phyloP scores from a whole-genome alignment of 768 basidiomycete species.

The Pisolithus orientalis region DNA sequence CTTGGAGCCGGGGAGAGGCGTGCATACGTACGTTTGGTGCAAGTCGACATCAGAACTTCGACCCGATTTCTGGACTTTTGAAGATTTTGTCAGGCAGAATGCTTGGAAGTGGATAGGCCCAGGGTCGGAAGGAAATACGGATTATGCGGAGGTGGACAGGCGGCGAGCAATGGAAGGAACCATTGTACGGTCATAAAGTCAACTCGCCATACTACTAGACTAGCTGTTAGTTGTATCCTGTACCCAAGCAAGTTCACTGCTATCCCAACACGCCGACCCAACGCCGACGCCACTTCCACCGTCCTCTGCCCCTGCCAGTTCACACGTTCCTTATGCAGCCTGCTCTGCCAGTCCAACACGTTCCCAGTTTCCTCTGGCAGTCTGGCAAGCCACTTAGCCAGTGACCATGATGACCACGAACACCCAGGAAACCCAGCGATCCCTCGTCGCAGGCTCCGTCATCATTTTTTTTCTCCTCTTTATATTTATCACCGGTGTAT shows the following conservation, averaged over 20 bases:
- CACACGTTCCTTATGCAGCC: neutral
- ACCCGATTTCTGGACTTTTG: conserved; percentile 70
- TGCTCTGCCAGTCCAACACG: neutral
- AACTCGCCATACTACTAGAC: neutral
- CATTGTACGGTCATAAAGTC: conserved; percentile 13
- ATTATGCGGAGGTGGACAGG: conserved; percentile 51
- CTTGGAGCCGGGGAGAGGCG: conserved; percentile 35
- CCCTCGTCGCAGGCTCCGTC: conserved; percentile 28
- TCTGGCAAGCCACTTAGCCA: neutral
- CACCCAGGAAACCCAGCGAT: neutral
- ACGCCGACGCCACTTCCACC: no score
- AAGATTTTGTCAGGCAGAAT: conserved; percentile 70
- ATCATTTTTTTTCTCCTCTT: conserved; percentile 39
- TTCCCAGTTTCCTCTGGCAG: neutral
- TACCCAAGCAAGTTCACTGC: neutral
- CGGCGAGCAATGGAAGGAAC: conserved; percentile 35
- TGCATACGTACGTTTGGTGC: conserved; percentile 71
- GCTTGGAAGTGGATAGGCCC: conserved; percentile 73
- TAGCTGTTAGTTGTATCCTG: no score
- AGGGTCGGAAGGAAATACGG: conserved; percentile 27
- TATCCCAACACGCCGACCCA: no score
- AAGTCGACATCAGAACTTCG: conserved; percentile 38
- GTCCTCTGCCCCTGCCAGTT: neutral
- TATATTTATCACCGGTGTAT: conserved; percentile 32
- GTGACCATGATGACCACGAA: neutral